phyloP scores from a whole-genome alignment of 2,329 filamentous ascomycete genomes.

The Chrysosphaeria jannelii region DNA sequence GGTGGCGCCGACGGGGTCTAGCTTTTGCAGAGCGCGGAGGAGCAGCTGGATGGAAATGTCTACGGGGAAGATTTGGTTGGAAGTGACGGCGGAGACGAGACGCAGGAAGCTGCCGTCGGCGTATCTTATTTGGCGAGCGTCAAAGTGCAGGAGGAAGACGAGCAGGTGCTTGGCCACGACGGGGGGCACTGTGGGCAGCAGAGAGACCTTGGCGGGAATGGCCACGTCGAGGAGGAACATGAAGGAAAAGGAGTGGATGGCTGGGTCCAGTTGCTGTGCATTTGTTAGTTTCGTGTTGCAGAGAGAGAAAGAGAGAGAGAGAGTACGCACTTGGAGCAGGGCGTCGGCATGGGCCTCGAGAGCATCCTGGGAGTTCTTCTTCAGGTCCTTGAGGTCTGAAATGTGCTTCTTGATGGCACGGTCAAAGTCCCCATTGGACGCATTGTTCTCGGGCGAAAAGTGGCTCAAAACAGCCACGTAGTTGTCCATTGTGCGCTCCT shows the following conservation, averaged over 20 bases:
- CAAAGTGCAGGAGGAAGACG: conserved; percentile 17
- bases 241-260: conserved; percentile 19
- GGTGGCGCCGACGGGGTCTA: conserved; percentile 25
- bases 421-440: conserved; percentile 11
- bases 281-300: neutral
- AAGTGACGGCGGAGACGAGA: conserved; percentile 13
- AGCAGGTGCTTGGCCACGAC: conserved; percentile 13
- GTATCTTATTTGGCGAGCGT: conserved; percentile 21
- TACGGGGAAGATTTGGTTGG: conserved; percentile 14
- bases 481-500: conserved; percentile 3
- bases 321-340: neutral
- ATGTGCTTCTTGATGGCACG: conserved; percentile 12
- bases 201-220: conserved; percentile 6
- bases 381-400: conserved; percentile 7
- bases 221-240: conserved; percentile 16
- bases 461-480: conserved; percentile 6
- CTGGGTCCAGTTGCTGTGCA: conserved; percentile 15
- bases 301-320: neutral
- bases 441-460: conserved; percentile 13
- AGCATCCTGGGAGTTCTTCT: conserved; percentile 10
- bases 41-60: conserved; percentile 14
- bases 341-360: conserved; percentile 10
- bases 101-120: conserved; percentile 13
- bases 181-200: conserved; percentile 8
- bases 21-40: conserved; percentile 23